These are phyloP conservation scores for Mortierella sp. DNA, from an alignment of 371 early-diverging fungal genomes.

Conservation along the genomic window DNA sequence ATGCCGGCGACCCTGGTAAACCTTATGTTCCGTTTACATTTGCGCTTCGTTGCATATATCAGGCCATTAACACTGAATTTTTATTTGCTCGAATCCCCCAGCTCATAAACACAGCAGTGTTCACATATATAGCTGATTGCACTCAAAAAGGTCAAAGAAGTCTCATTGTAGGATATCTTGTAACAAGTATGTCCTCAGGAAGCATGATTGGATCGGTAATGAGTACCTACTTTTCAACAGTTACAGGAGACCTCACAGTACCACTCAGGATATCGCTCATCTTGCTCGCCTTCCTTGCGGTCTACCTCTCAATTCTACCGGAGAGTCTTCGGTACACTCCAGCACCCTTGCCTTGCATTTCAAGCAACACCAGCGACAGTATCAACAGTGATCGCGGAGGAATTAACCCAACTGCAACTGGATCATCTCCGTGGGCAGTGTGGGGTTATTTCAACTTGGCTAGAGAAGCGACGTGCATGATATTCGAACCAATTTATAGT, in stretches of 20 bases:
- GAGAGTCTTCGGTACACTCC: conserved; percentile 9
- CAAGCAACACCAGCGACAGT: too few relatives aligned
- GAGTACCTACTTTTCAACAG: conserved; percentile 12
- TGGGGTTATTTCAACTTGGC: neutral
- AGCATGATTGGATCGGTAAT: conserved; percentile 15
- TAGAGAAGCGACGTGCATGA: neutral
- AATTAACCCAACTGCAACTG: neutral
- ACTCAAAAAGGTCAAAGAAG: conserved; percentile 15
- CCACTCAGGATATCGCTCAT: conserved; percentile 2
- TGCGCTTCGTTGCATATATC: conserved; percentile 12
- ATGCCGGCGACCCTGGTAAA: conserved; percentile 3
- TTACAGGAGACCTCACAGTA: neutral
- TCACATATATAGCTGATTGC: conserved; percentile 19
- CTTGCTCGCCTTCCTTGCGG: neutral
- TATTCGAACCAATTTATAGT: conserved; percentile 10
- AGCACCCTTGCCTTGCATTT: neutral
- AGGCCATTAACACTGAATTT: neutral
- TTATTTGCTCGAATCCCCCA: too few relatives aligned
- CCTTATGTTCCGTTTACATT: neutral
- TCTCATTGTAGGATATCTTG: conserved; percentile 15
- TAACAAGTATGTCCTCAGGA: conserved; percentile 3
- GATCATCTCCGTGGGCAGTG: neutral
- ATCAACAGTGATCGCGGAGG: neutral
- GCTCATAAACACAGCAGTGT: too few relatives aligned
- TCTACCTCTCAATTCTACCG: conserved; percentile 14